These are phyloP conservation scores for Eustoma russellianum DNA, from an alignment of 257 asterid species.

Conservation along the genomic window DNA sequence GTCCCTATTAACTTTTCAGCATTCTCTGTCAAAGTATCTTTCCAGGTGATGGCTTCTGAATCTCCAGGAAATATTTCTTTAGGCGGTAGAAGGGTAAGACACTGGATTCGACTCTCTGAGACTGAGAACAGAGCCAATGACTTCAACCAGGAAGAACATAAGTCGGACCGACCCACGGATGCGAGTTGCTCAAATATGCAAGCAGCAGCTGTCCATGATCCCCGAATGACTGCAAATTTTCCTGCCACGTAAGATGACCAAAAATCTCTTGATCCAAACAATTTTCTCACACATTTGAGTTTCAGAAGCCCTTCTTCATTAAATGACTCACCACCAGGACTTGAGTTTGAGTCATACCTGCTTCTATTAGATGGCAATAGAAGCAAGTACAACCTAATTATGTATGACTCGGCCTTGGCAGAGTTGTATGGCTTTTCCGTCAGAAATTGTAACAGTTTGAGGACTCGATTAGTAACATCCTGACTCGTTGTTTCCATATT, in stretches of 20 bases:
- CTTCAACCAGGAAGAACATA: slow-evolving; percentile 55
- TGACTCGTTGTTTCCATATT: slow-evolving; percentile 24
- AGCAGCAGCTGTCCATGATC: slow-evolving; percentile 73
- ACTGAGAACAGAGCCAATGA: slow-evolving; percentile 48
- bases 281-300: slow-evolving; percentile 34
- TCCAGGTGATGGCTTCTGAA: slow-evolving; percentile 16
- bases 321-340: slow-evolving; percentile 17
- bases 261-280: slow-evolving; percentile 34
- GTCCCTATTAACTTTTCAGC: slow-evolving; percentile 36
- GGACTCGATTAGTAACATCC: slow-evolving; percentile 23
- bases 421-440: slow-evolving; percentile 33
- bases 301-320: slow-evolving; percentile 35
- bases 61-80: slow-evolving; percentile 15
- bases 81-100: slow-evolving; percentile 12
- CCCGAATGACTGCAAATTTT: slow-evolving; percentile 61
- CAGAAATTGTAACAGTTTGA: slow-evolving; percentile 39
- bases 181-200: slow-evolving; percentile 57
- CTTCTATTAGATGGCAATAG: slow-evolving; percentile 34
- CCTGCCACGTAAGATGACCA: slow-evolving; percentile 74
- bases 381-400: slow-evolving; percentile 28
- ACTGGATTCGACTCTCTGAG: slow-evolving; percentile 52
- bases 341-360: slow-evolving; percentile 8
- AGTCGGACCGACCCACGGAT: slow-evolving; percentile 36
- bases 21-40: slow-evolving; percentile 13
- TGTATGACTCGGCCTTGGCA: slow-evolving; percentile 28